These are phyloP conservation scores for Chrysoporthe austroafricana DNA, from an alignment of 2,329 filamentous ascomycete genomes.

Conservation along the genomic window DNA sequence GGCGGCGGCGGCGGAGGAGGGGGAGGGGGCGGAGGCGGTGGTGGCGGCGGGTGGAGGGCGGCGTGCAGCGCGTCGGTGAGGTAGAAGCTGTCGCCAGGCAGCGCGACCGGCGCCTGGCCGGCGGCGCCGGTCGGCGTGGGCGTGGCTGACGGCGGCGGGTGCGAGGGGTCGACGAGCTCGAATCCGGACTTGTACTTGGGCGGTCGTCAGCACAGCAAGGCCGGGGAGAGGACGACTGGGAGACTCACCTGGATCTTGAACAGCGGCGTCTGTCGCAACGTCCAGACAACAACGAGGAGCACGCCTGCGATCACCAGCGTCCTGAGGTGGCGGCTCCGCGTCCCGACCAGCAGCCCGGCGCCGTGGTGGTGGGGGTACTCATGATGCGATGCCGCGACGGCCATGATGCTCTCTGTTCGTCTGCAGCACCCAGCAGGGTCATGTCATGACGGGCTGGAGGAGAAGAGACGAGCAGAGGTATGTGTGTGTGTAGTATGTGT, in stretches of 20 bases:
- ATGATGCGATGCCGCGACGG: conserved; percentile 8
- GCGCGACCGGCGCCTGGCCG: not conserved
- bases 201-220: not conserved
- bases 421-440: not conserved
- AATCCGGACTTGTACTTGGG: conserved; percentile 24
- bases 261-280: conserved; percentile 17
- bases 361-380: conserved; percentile 6
- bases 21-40: not conserved
- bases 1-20: not conserved
- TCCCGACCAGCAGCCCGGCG: conserved; percentile 19
- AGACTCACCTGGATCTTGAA: conserved; percentile 8
- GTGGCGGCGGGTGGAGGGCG: conserved; percentile 21
- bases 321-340: conserved; percentile 22
- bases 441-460: not conserved
- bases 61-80: conserved; percentile 24
- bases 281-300: conserved; percentile 24
- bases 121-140: not conserved
- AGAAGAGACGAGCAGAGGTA: not conserved
- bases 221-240: not conserved
- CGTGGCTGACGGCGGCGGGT: not conserved
- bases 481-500: too few species aligned
- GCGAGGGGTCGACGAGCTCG: conserved; percentile 20
- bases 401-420: conserved; percentile 18
- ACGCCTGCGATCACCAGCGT: conserved; percentile 22
- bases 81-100: conserved; percentile 26